Percentiles rank a stretch among this genome's conserved stretches.
Evolutionary conservation across 129 eudicot species (phyloP).

Genomic region (Daucus carota): DNA sequence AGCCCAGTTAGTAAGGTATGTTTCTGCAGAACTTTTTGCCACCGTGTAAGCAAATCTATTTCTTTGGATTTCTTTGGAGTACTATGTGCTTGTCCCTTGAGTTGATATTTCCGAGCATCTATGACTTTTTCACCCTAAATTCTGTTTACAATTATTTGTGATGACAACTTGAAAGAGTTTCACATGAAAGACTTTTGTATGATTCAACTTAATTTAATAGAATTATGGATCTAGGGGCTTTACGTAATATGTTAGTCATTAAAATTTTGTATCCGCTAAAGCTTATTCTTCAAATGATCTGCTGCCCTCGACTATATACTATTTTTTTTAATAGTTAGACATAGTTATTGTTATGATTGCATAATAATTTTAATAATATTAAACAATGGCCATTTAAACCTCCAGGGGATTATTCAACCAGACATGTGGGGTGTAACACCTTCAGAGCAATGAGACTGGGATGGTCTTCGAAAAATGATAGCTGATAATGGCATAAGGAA

Average conservation of each 20-base stretch:
- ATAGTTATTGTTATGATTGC: neutral
- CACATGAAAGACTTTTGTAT: neutral
- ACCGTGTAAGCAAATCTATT: neutral
- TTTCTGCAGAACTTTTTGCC: neutral
- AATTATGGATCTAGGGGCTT: neutral
- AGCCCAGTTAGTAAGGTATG: conserved; percentile 93
- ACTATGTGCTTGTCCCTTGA: neutral
- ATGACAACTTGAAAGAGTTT: neutral
- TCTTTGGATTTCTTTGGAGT: neutral
- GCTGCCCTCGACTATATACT: neutral
- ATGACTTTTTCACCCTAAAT: neutral
- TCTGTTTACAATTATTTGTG: neutral
- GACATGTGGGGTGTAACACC: conserved; percentile 99
- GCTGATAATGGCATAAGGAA: conserved; percentile 65
- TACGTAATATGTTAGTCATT: neutral
- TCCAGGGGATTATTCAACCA: conserved; percentile 89
- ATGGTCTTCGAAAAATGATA: conserved; percentile 57
- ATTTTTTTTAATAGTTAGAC: neutral
- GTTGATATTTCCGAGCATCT: neutral
- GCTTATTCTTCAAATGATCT: neutral
- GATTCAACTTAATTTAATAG: neutral
- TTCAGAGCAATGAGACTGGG: conserved; percentile 89
- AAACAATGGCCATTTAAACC: neutral
- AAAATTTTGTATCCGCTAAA: neutral
- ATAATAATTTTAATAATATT: neutral